These are phyloP conservation scores for Pezicula rhizophila DNA, from an alignment of 2,329 filamentous ascomycete genomes.

Conservation along the genomic window DNA sequence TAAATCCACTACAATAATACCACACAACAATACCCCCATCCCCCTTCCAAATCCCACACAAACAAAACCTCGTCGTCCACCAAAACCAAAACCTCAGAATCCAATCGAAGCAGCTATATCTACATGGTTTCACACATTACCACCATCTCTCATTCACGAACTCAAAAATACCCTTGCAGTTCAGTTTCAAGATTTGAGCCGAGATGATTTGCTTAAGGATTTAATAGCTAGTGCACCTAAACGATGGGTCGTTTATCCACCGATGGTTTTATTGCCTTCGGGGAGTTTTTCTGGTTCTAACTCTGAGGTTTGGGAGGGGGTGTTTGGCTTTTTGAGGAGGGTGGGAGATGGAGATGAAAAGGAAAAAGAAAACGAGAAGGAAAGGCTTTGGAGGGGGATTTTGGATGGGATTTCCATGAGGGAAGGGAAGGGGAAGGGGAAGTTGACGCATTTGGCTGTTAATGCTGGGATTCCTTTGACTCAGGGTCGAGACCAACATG, in stretches of 20 bases:
- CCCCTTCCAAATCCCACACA: not conserved
- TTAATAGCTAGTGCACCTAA: conserved; percentile 35
- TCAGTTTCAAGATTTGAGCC: too few species aligned
- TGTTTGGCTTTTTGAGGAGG: not conserved
- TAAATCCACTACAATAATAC: too few species aligned
- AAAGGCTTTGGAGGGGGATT: too few species aligned
- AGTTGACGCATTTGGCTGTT: conserved; percentile 51
- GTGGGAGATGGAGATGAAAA: conserved; percentile 8
- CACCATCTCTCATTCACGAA: conserved; percentile 2
- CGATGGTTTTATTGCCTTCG: conserved; percentile 53
- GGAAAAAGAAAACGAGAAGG: conserved; percentile 4
- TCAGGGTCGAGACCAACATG: conserved; percentile 2
- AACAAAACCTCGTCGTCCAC: conserved; percentile 4
- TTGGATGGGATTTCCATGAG: too few species aligned
- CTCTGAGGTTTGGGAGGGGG: too few species aligned
- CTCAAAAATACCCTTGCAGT: conserved; percentile 2
- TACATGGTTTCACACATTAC: conserved; percentile 29
- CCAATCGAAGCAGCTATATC: conserved; percentile 31
- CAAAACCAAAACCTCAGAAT: conserved; percentile 29
- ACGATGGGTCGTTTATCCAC: conserved; percentile 54
- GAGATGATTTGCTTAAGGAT: not conserved
- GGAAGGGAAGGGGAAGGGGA: conserved; percentile 25
- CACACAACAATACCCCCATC: too few species aligned
- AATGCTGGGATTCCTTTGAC: conserved; percentile 56
- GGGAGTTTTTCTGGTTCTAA: conserved; percentile 41